Conservation (phyloP, 306 rosid species). For the Prunus mongolica region DNA sequence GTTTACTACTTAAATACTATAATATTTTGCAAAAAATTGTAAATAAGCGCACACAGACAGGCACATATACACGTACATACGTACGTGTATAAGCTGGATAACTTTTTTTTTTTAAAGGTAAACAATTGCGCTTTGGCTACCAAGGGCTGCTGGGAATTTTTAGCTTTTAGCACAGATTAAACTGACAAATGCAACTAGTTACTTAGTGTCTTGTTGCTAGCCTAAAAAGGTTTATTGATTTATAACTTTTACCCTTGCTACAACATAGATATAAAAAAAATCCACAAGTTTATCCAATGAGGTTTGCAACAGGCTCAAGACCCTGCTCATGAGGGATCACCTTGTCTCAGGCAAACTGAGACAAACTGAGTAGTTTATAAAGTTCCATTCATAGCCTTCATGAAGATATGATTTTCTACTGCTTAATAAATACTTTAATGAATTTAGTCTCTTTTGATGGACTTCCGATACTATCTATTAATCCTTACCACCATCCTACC, state of each 20-base stretch:
- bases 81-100: too few species aligned
- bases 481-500: not conserved
- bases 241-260: too few species aligned
- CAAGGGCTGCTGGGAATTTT: too few species aligned
- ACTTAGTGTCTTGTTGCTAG: too few species aligned
- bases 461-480: conserved; percentile 6
- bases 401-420: not conserved
- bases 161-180: too few species aligned
- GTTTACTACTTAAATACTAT: not conserved
- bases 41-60: not conserved
- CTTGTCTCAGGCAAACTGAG: not conserved
- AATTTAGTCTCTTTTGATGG: conserved; percentile 9
- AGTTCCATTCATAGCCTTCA: too few species aligned
- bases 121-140: too few species aligned
- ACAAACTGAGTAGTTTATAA: too few species aligned
- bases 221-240: too few species aligned
- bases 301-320: not conserved
- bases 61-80: not conserved
- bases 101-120: too few species aligned
- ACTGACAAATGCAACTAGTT: too few species aligned
- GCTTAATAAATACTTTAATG: not conserved
- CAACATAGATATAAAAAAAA: not conserved
- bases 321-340: not conserved
- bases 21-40: not conserved
- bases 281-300: not conserved